Percentiles rank a stretch among this genome's conserved stretches.
Evolutionary conservation across 108 stramenopile species (phyloP).

Genomic region (Skeletonema menzelii): DNA sequence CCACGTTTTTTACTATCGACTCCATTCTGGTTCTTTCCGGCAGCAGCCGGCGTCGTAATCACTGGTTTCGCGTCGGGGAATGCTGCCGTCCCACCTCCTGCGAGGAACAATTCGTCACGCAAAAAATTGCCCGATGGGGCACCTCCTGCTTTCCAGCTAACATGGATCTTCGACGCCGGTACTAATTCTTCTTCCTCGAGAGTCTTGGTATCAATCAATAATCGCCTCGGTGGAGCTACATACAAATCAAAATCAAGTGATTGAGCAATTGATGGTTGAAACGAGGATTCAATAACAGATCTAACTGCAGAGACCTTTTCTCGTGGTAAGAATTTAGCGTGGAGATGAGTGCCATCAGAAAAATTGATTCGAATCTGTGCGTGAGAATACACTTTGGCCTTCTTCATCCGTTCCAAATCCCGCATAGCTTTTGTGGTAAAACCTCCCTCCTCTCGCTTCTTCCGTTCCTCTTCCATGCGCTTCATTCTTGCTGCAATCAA

Average conservation of each 20-base stretch:
- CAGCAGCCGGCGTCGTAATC: slow-evolving; percentile 3
- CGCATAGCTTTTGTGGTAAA: slow-evolving; percentile 89
- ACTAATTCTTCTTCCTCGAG: slow-evolving; percentile 68
- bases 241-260: slow-evolving; percentile 68
- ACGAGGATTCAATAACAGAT: slow-evolving; percentile 32
- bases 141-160: slow-evolving; percentile 59
- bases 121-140: slow-evolving; percentile 21
- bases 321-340: slow-evolving; percentile 65
- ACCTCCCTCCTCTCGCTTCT: slow-evolving; percentile 64
- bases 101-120: slow-evolving; percentile 36
- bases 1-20: neutral
- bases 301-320: slow-evolving; percentile 55
- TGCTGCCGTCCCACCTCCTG: slow-evolving; percentile 3
- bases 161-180: slow-evolving; percentile 80
- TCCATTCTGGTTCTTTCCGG: neutral
- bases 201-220: slow-evolving; percentile 47
- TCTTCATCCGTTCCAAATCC: slow-evolving; percentile 75
- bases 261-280: slow-evolving; percentile 15
- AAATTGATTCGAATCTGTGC: slow-evolving; percentile 68
- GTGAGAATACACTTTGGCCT: slow-evolving; percentile 76
- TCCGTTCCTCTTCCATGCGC: slow-evolving; percentile 53
- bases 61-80: slow-evolving; percentile 49
- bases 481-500: slow-evolving; percentile 60
- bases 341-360: slow-evolving; percentile 55
- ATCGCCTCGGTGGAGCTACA: slow-evolving; percentile 73